A percentile compares a stretch with the other conserved stretches of the same genome.
These are phyloP conservation scores for Yamadazyma atlantica DNA, from an alignment of 1,139 yeast species.

Conservation along the genomic window DNA sequence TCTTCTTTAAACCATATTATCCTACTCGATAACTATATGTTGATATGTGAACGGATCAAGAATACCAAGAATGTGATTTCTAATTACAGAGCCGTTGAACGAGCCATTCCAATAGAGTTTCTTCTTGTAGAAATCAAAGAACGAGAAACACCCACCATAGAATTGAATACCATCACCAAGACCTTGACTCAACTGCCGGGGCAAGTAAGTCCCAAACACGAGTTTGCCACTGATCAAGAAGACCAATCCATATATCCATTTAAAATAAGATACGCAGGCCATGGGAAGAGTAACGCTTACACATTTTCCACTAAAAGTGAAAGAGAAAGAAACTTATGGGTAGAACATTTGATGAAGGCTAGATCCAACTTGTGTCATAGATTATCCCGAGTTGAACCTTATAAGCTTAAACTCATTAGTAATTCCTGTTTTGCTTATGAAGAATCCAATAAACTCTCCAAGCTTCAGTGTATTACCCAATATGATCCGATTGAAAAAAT, in stretches of 20 bases:
- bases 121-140: constrained; percentile 53
- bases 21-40: constrained; percentile 68
- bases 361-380: constrained; percentile 51
- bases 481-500: constrained; percentile 63
- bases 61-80: constrained; percentile 23
- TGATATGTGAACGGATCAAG: constrained; percentile 57
- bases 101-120: constrained; percentile 62
- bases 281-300: constrained; percentile 44
- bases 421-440: constrained; percentile 69
- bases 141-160: constrained; percentile 21
- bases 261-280: constrained; percentile 46
- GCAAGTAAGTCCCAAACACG: constrained; percentile 17
- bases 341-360: constrained; percentile 52
- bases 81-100: constrained; percentile 48
- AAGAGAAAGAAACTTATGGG: constrained; percentile 63
- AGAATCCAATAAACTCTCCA: constrained; percentile 48
- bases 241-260: constrained; percentile 42
- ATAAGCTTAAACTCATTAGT: constrained; percentile 51
- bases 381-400: constrained; percentile 52
- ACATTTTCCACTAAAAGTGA: constrained; percentile 57
- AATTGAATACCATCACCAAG: constrained; percentile 21
- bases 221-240: constrained; percentile 20
- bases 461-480: constrained; percentile 61
- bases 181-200: constrained; percentile 19
- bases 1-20: constrained; percentile 54